Evolutionary conservation across 176 grass and related monocot species (phyloP).

Genomic region (Puccinellia tenuiflora): DNA sequence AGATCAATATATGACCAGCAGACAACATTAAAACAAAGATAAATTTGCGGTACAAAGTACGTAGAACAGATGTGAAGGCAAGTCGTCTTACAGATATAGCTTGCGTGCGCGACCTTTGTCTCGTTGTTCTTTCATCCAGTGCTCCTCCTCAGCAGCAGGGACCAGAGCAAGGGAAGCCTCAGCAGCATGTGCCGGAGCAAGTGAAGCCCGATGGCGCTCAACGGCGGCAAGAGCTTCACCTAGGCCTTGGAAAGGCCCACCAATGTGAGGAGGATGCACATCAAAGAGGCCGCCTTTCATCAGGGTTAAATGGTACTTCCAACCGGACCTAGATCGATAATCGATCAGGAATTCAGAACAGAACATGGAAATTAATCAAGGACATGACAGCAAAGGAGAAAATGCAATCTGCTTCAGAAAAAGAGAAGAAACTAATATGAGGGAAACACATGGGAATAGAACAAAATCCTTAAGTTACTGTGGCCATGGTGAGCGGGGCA

Average conservation of each 20-base stretch:
- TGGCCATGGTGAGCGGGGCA: too few species aligned
- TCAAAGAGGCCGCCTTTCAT: background rate
- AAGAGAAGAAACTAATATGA: too few species aligned
- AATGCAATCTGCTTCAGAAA: too few species aligned
- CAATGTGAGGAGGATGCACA: background rate
- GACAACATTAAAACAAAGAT: background rate
- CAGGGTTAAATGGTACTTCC: background rate
- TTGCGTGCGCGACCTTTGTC: background rate
- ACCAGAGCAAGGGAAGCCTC: background rate
- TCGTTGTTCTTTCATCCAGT: background rate
- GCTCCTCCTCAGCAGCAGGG: background rate
- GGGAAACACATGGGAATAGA: too few species aligned
- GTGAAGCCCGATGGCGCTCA: background rate
- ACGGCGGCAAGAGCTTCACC: background rate
- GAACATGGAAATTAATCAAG: too few species aligned
- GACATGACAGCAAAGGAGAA: too few species aligned
- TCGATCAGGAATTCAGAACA: background rate
- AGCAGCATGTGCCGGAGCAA: background rate
- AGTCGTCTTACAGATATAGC: background rate
- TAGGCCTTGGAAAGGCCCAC: background rate
- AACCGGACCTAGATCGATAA: background rate
- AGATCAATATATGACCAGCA: background rate
- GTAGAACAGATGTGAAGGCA: background rate
- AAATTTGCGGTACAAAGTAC: background rate
- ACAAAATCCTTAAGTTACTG: too few species aligned